phyloP scores from a whole-genome alignment of 2,329 filamentous ascomycete species.

The Dendrostoma leiphaemia region DNA sequence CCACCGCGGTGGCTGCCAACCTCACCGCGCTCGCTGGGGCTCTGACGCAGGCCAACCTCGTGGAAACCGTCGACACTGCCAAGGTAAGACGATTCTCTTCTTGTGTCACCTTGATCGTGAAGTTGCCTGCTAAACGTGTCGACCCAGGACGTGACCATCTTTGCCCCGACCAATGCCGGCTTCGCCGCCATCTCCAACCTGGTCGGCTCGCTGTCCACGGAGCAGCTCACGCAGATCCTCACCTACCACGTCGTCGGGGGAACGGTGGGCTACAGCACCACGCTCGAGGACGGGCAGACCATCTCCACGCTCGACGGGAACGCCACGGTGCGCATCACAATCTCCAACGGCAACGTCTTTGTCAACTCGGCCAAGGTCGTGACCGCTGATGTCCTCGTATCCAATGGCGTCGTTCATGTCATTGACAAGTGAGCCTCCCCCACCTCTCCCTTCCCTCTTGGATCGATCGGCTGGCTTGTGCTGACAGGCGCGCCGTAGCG shows the following conservation, averaged over 20 bases:
- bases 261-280: conserved; percentile 49
- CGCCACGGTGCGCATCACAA: conserved; percentile 42
- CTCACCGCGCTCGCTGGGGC: conserved; percentile 46
- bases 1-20: conserved; percentile 39
- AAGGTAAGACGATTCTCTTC: neutral
- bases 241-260: conserved; percentile 63
- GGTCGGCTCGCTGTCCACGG: conserved; percentile 42
- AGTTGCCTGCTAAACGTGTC: neutral
- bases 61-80: conserved; percentile 36
- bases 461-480: neutral
- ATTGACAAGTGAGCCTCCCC: conserved; percentile 40
- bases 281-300: conserved; percentile 28
- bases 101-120: too few species aligned
- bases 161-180: conserved; percentile 60
- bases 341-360: conserved; percentile 39
- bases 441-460: neutral
- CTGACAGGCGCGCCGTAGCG: conserved; percentile 17
- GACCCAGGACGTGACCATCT: conserved; percentile 55
- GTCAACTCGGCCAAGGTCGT: conserved; percentile 54
- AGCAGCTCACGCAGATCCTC: conserved; percentile 51
- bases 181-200: conserved; percentile 56
- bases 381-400: conserved; percentile 50
- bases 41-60: conserved; percentile 41
- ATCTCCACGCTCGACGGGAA: conserved; percentile 40
- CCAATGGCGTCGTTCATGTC: conserved; percentile 58